Percentiles rank a stretch among this genome's conserved stretches.
These are phyloP conservation scores for Ophiostoma fasciatum DNA, from an alignment of 2,329 filamentous ascomycete genomes.

Conservation along the genomic window DNA sequence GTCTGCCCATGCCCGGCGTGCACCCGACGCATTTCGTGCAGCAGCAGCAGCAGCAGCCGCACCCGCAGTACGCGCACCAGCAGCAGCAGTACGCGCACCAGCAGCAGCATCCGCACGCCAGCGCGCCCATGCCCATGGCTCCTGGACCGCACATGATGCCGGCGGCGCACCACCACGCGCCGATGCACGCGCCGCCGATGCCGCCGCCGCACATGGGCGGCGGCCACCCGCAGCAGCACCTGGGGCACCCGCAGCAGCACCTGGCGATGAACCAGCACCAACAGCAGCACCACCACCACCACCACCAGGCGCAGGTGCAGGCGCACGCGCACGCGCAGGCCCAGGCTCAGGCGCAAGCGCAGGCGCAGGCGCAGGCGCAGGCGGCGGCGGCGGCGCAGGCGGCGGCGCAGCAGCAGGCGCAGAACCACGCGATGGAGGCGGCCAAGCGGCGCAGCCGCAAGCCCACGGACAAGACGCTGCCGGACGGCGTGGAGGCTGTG, in stretches of 20 bases:
- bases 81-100: conserved; percentile 1
- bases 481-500: conserved; percentile 73
- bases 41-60: conserved; percentile 4
- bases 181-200: not conserved
- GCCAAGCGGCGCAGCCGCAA: conserved; percentile 73
- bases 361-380: conserved; percentile 29
- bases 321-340: conserved; percentile 25
- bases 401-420: conserved; percentile 33
- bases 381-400: conserved; percentile 22
- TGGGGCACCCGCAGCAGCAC: conserved; percentile 24
- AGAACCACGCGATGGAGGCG: conserved; percentile 44
- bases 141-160: conserved; percentile 5
- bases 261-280: conserved; percentile 17
- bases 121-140: conserved; percentile 6
- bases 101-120: not conserved
- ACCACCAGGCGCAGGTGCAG: conserved; percentile 14
- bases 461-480: conserved; percentile 88
- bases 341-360: conserved; percentile 16
- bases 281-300: conserved; percentile 23
- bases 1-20: conserved; percentile 1
- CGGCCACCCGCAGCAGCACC: not conserved
- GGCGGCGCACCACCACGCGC: not conserved
- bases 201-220: too few relatives aligned
- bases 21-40: conserved; percentile 1
- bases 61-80: not conserved